These are phyloP conservation scores for Arxiozyma telluris DNA, from an alignment of 1,139 yeast species.

Conservation along the genomic window DNA sequence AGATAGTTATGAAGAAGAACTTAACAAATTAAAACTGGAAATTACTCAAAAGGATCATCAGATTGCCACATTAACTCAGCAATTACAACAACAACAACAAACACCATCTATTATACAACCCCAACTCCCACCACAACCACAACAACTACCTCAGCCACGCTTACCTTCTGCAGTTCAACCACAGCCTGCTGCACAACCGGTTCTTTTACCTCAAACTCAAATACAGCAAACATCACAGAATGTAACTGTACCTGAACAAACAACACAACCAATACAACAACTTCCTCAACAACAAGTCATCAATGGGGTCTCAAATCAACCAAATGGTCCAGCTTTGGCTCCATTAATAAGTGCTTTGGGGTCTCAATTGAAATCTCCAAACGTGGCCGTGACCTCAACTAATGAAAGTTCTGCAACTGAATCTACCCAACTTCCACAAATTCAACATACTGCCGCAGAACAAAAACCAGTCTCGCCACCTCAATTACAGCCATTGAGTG, in stretches of 20 bases:
- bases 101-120: slow-evolving; percentile 14
- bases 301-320: slow-evolving; percentile 1
- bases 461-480: slow-evolving; percentile 7
- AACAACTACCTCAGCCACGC: slow-evolving; percentile 2
- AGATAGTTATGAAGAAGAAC: slow-evolving; percentile 93
- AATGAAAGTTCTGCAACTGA: neutral
- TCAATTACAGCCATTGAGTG: slow-evolving; percentile 1
- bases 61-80: slow-evolving; percentile 35
- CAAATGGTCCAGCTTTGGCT: slow-evolving; percentile 11
- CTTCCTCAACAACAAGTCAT: neutral
- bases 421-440: slow-evolving; percentile 6
- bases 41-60: slow-evolving; percentile 66
- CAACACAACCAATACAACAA: neutral
- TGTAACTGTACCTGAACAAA: neutral
- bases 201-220: slow-evolving; percentile 2
- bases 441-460: neutral
- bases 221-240: slow-evolving; percentile 4
- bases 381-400: neutral
- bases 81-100: slow-evolving; percentile 13
- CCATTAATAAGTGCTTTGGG: slow-evolving; percentile 13
- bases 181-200: neutral
- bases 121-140: slow-evolving; percentile 6
- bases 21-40: slow-evolving; percentile 74
- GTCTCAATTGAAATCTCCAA: slow-evolving; percentile 8
- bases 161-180: slow-evolving; percentile 1